Percentiles rank a stretch among this genome's conserved stretches.
Evolutionary conservation across 208 protist species (phyloP).

Genomic region (Porcisia hertigi): DNA sequence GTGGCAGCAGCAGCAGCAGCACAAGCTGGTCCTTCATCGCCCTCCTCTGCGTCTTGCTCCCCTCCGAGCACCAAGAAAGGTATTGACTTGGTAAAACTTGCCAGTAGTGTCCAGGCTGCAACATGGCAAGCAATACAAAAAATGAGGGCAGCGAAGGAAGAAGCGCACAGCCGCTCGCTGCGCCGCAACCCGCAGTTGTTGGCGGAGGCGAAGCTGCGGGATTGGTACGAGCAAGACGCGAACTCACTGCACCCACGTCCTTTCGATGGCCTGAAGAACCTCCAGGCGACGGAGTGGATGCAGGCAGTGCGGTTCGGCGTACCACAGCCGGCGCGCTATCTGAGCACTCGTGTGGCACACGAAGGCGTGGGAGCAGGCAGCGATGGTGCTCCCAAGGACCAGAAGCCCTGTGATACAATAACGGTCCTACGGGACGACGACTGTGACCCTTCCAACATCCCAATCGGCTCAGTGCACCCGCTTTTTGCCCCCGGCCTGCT

Average conservation of each 20-base stretch:
- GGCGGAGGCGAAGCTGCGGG: conserved; percentile 36
- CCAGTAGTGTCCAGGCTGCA: conserved; percentile 68
- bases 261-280: conserved; percentile 54
- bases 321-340: conserved; percentile 24
- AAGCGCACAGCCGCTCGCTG: conserved; percentile 60
- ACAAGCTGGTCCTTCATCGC: conserved; percentile 1
- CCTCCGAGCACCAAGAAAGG: conserved; percentile 6
- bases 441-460: conserved; percentile 52
- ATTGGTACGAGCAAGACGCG: conserved; percentile 86
- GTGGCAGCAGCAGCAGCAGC: not conserved
- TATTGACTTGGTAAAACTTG: conserved; percentile 57
- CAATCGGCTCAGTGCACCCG: conserved; percentile 72
- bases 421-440: conserved; percentile 46
- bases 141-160: conserved; percentile 69
- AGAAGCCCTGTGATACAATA: conserved; percentile 1
- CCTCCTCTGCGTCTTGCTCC: not conserved
- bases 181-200: conserved; percentile 55
- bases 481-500: conserved; percentile 67
- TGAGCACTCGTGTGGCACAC: not conserved
- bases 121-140: conserved; percentile 69
- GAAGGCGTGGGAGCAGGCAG: not conserved
- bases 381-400: not conserved
- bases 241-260: conserved; percentile 60
- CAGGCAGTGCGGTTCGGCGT: conserved; percentile 73
- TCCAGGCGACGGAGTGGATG: conserved; percentile 79